These are phyloP conservation scores for Fusarium sp. DNA, from an alignment of 2,329 filamentous ascomycete genomes.

Conservation along the genomic window DNA sequence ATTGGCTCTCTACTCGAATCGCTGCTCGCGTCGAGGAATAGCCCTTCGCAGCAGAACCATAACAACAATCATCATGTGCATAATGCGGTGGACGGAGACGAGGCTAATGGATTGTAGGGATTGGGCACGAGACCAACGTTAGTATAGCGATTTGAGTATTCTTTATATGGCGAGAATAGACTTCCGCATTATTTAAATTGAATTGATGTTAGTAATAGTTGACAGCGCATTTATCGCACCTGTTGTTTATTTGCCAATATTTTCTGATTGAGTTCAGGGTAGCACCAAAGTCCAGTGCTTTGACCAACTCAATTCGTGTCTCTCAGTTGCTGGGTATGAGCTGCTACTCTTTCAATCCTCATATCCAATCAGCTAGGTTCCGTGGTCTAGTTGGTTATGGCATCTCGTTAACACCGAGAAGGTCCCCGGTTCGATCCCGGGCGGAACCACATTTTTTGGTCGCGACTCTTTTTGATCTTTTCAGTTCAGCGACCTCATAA, in stretches of 20 bases:
- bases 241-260: background rate
- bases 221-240: background rate
- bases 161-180: conserved; percentile 12
- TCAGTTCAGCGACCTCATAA: no score
- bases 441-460: conserved; percentile 41
- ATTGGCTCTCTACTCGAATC: conserved; percentile 42
- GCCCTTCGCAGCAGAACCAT: conserved; percentile 9
- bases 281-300: background rate
- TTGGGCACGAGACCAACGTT: background rate
- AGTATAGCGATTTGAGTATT: conserved; percentile 19
- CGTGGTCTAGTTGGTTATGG: conserved; percentile 47
- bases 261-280: background rate
- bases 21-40: conserved; percentile 35
- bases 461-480: no score
- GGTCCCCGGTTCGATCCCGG: conserved; percentile 47
- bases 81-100: conserved; percentile 16
- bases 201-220: background rate
- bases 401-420: conserved; percentile 47
- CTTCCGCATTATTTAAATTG: background rate
- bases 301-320: background rate
- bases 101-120: conserved; percentile 29
- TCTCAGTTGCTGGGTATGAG: accelerated
- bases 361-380: conserved; percentile 21
- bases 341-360: accelerated
- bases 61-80: conserved; percentile 27